Evolutionary conservation across 192 early-diverging fungal species (phyloP).

Genomic region (Podila horticola): DNA sequence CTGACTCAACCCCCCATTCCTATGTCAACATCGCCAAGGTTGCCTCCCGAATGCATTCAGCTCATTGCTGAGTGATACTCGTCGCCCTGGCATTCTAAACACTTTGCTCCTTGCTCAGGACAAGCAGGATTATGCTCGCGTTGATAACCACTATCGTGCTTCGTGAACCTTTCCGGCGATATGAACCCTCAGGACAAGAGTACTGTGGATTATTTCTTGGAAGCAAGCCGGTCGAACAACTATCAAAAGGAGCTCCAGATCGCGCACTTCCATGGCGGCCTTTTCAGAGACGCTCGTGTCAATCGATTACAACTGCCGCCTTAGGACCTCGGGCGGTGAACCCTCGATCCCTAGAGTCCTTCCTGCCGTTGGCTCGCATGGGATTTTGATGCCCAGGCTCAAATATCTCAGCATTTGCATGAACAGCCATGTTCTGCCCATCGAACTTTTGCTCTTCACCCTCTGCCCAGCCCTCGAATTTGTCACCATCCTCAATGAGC

Average conservation of each 20-base stretch:
- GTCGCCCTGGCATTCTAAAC: background rate
- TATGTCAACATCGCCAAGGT: background rate
- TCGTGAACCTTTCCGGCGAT: background rate
- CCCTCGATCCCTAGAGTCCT: background rate
- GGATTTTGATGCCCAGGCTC: background rate
- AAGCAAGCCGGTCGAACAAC: background rate
- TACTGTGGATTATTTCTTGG: background rate
- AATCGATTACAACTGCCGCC: background rate
- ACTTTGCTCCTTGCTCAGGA: background rate
- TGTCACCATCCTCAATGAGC: too few relatives aligned
- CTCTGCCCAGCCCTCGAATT: too few relatives aligned
- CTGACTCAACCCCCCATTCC: too few relatives aligned
- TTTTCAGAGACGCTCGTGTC: constrained; percentile 9
- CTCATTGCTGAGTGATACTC: background rate
- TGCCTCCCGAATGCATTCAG: background rate
- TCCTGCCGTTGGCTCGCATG: background rate
- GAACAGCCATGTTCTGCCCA: too few relatives aligned
- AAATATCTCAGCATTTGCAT: too few relatives aligned
- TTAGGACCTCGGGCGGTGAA: background rate
- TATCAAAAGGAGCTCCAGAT: background rate
- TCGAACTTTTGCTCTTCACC: too few relatives aligned
- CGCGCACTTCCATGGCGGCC: background rate
- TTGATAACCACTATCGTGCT: background rate
- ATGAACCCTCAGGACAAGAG: background rate
- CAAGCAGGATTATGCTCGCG: background rate